Evolutionary conservation across 2,329 filamentous ascomycete genomes (phyloP), one percentile per base, ranked within the genome.

Genomic region (Aspergillus viridinutans): DNA sequence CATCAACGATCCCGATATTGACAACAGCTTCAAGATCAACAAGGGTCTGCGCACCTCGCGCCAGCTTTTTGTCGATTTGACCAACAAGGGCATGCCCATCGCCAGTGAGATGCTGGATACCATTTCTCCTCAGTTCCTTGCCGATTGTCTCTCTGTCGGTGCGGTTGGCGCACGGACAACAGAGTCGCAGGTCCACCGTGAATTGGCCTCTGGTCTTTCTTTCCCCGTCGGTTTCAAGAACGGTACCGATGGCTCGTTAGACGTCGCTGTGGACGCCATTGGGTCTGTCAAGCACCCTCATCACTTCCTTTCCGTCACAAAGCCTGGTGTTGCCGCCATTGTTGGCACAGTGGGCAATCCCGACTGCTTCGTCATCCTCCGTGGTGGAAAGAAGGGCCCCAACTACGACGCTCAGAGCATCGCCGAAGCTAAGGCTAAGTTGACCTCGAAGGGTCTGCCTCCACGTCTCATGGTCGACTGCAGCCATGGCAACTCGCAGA

Each of bases 221-320:
- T 97, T 97, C 88, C 94, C 94, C 1, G 92, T 99, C 10, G 94
- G 94, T 52, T 99, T 99, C 89, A 99, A 99, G 85, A 99, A 99
- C 76, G 94, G 94, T 63, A 99, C 94, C 32, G 94, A 99, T 73
- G 94, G 94, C 52, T 89, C 88, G 8, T 80, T 97, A 50, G 85
- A 87, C 56, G 92, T 97, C 3, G 92, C 94, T 12, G 90, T 97
- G 66, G 94, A 99, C 72, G 94, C 94, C 52, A 96, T 97, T 73
- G 92, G 92, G 60, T 90, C 94, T 17, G 93, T 95, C 52, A 87
- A 85, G 73, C 90, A 96, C 72, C 90, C 91, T 17, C 94, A 99
- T 72, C 92, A 97, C 81, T 97, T 99, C 83, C 83, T 99, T 66
- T 96, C 92, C 5, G 93, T 97, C 64, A 97, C 94, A 23, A 97